phyloP scores from a whole-genome alignment of 2,329 filamentous ascomycete genomes.

The Alternaria arborescens region DNA sequence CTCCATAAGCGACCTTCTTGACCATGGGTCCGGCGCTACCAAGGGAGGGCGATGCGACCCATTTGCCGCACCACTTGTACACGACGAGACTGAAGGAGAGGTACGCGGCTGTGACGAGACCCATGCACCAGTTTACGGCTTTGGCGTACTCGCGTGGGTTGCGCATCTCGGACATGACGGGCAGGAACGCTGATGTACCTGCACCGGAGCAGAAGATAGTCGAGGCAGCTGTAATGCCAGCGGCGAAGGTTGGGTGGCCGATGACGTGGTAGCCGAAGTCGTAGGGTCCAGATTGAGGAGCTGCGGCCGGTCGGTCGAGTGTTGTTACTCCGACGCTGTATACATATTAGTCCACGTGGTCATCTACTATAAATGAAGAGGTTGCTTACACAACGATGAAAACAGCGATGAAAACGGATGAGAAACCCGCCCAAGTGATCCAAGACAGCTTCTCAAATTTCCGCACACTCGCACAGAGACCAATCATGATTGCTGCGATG shows the following conservation, averaged over 20 bases:
- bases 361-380: neutral
- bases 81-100: conserved; percentile 67
- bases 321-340: conserved; percentile 63
- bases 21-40: conserved; percentile 67
- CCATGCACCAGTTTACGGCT: conserved; percentile 67
- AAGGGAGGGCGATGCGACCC: conserved; percentile 69
- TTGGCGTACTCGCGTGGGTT: conserved; percentile 68
- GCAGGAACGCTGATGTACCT: conserved; percentile 68
- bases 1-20: conserved; percentile 69
- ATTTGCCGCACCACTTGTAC: conserved; percentile 69
- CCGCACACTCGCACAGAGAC: conserved; percentile 61
- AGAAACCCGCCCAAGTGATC: conserved; percentile 69
- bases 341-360: neutral
- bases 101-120: conserved; percentile 65
- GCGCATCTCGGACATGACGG: conserved; percentile 72
- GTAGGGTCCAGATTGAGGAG: conserved; percentile 66
- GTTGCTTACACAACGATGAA: conserved; percentile 60
- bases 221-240: conserved; percentile 63
- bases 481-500: conserved; percentile 63
- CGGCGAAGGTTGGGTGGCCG: conserved; percentile 65
- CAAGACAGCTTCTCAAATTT: conserved; percentile 70
- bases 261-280: conserved; percentile 68
- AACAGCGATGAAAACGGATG: conserved; percentile 66
- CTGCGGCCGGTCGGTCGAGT: conserved; percentile 66
- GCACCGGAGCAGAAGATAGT: conserved; percentile 69